These are phyloP conservation scores for Yamadazyma diddensiae DNA, from an alignment of 1,139 yeast species.

Conservation along the genomic window DNA sequence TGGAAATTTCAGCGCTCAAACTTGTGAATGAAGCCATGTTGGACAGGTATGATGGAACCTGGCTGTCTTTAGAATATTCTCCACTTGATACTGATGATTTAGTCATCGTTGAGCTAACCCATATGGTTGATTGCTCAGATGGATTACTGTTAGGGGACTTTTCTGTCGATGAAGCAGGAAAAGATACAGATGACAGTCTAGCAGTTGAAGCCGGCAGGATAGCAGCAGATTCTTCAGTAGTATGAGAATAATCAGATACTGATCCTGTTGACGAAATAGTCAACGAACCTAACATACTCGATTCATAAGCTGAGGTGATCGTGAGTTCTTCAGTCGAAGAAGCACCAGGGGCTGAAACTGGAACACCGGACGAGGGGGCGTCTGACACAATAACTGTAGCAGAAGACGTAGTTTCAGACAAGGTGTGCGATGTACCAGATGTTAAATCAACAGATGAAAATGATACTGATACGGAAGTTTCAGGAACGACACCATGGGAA, in stretches of 20 bases:
- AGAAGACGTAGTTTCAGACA: too few species aligned
- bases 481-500: not conserved
- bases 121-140: too few species aligned
- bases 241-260: too few species aligned
- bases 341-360: not conserved
- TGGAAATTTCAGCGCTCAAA: too few species aligned
- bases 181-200: not conserved
- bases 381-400: too few species aligned
- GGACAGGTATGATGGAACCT: too few species aligned
- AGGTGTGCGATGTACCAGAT: not conserved
- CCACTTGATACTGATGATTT: too few species aligned
- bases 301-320: not conserved
- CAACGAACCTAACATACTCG: not conserved
- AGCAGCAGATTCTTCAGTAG: not conserved
- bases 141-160: too few species aligned
- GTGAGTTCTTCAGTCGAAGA: not conserved
- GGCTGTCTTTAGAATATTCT: too few species aligned
- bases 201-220: not conserved
- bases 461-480: not conserved
- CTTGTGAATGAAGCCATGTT: too few species aligned
- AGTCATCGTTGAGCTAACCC: too few species aligned
- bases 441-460: not conserved
- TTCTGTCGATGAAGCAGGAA: not conserved
- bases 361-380: too few species aligned
- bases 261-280: not conserved